Base-by-base conservation (phyloP, 2,329 filamentous ascomycete species). In the Talaromyces funiculosus region DNA sequence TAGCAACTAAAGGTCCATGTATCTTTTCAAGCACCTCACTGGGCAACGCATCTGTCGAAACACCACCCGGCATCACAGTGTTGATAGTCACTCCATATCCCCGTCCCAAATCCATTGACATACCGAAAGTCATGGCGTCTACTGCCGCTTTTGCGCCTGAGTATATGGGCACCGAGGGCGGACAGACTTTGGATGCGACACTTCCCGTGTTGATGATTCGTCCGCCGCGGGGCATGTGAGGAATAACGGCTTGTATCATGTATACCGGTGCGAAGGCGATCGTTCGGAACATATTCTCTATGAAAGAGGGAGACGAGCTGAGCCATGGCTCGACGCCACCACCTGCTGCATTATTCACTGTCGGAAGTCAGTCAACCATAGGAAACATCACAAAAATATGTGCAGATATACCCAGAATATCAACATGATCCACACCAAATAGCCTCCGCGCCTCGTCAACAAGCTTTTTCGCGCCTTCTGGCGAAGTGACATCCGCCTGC, bases 51-150 rank as follows among this genome's bases (percentile, higher is more conserved):
- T 79, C 77, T 1, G 78, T 80, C 0, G 42, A 53, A 0, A 75
- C 72, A 0, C 75, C 73, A 0, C 78, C 78, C 0, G 77, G 78
- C 0, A 72, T 72, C 7, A 80, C 64, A 1, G 76, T 73, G 54
- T 80, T 80, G 40, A 80, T 71, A 0, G 77, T 80, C 57, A 80
- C 76, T 14, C 77, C 76, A 42, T 70, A 69, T 20, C 68, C 71
- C 0, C 66, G 64, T 1, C 76, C 76, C 14, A 76, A 67, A 68
- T 75, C 61, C 24, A 57, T 56, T 16, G 60, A 49, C 31, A 38
- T 62, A 20, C 38, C 45, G 37, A 40, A 64, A 18, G 65, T 66
- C 61, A 68, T 53, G 14, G 64, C 57, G 59, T 67, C 64, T 20
- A 62, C 57, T 4, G 65, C 66, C 22, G 66, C 66, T 54, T 68